phyloP scores from a whole-genome alignment of 495 filamentous ascomycete species.

The Letharia lupina region DNA sequence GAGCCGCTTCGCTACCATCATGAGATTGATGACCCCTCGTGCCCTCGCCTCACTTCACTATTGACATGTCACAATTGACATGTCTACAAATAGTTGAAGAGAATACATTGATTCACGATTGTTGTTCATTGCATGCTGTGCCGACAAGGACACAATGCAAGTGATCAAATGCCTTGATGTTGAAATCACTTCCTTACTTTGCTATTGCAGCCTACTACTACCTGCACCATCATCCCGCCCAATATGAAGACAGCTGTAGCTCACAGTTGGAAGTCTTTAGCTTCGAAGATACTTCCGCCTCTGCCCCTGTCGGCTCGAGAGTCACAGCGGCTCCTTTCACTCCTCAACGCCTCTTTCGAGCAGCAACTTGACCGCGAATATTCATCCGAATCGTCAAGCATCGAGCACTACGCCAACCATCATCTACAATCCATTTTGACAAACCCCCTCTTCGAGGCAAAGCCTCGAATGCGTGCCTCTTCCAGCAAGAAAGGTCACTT shows the following conservation, averaged over 20 bases:
- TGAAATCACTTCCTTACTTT: neutral
- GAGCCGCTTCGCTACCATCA: neutral
- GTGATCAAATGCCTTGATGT: neutral
- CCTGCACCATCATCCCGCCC: neutral
- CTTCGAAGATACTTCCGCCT: conserved; percentile 59
- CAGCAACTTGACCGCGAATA: conserved; percentile 61
- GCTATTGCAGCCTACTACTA: neutral
- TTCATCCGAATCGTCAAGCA: conserved; percentile 31
- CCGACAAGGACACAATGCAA: neutral
- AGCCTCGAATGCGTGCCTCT: conserved; percentile 5
- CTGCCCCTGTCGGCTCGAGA: conserved; percentile 56
- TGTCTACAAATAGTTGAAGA: too few relatives aligned
- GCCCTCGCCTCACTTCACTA: too few relatives aligned
- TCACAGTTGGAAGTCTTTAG: conserved; percentile 39
- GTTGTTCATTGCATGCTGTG: neutral
- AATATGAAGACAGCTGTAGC: conserved; percentile 38
- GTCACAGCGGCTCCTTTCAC: conserved; percentile 57
- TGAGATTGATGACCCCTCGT: neutral
- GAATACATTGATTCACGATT: too few relatives aligned
- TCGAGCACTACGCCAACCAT: conserved; percentile 38
- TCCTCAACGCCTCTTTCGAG: conserved; percentile 70
- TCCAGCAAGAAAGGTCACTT: neutral
- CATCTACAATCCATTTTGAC: conserved; percentile 60
- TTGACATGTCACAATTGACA: too few relatives aligned
- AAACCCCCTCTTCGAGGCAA: conserved; percentile 52